Evolutionary conservation across 2,329 filamentous ascomycete genomes (phyloP), one percentile per base, ranked within the genome.

Genomic region (Cladosporium sp.): DNA sequence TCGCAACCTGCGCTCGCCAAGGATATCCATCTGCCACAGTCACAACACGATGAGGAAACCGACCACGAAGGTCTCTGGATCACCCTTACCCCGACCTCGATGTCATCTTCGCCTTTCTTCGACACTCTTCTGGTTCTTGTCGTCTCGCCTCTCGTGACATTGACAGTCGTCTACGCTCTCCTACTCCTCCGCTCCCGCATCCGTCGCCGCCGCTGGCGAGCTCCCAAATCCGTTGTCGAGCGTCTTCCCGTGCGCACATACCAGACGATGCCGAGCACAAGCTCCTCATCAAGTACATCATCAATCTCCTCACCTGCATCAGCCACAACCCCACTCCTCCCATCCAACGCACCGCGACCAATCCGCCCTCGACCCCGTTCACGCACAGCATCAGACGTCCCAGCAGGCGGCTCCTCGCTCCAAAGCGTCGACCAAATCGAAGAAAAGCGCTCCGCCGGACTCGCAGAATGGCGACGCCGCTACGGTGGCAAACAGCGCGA

Each of bases 41-140:
- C 30, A 7, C 27, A 43, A 4, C 30, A 53, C 29, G 49, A 49
- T 8, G 36, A 54, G 20, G 39, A 48, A 7, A 45, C 49, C 15
- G 54, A 60, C 22, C 84, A 84, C 56, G 84, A 93, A 59, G 92
- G 90, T 2, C 79, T 98, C 4, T 97, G 90, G 90, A 89, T 98
- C n/a, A 95, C 93, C 7, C 82, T 98, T 49, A 93, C 89, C 1
- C 93, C 91, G 1, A 91, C 90, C 0, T 92, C 83, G 68, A 82
- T 85, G 72, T 92, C 89, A 55, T 86, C 86, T 4, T 94, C 86
- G 59, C 91, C 93, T 0, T 95, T 98, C 72, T 91, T 97, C 59
- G 93, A 98, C 65, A 97, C 92, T 0, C 78, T 98, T 2, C 76
- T 97, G n/a, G 90, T 98, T 7, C 76, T 98, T n/a, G 90, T 98